These are phyloP conservation scores for Nadsonia commutata DNA, from an alignment of 1,139 yeast genomes.

Conservation along the genomic window DNA sequence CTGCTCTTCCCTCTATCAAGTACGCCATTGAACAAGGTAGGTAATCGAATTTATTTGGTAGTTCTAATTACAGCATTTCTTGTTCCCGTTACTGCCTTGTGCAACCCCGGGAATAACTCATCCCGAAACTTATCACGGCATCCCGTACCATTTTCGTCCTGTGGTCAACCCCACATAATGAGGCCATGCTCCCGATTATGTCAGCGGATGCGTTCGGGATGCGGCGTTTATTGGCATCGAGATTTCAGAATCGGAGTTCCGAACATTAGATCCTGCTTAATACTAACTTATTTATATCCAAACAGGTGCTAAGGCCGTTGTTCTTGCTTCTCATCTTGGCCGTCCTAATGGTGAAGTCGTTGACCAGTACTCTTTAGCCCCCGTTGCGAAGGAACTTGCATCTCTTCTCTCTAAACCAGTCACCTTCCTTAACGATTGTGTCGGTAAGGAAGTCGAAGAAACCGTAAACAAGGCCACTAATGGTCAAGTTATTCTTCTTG, in stretches of 20 bases:
- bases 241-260: no score
- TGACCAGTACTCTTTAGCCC: constrained; percentile 77
- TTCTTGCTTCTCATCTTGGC: constrained; percentile 92
- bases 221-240: no score
- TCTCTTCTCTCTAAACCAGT: constrained; percentile 57
- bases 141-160: no score
- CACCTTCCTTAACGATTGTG: constrained; percentile 71
- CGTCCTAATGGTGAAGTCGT: constrained; percentile 88
- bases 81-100: no score
- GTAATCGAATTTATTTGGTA: constrained; percentile 2
- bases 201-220: no score
- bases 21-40: constrained; percentile 62
- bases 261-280: no score
- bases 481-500: constrained; percentile 71
- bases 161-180: no score
- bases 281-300: background rate
- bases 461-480: constrained; percentile 53
- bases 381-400: constrained; percentile 77
- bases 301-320: constrained; percentile 64
- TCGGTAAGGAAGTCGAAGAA: constrained; percentile 71
- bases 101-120: no score
- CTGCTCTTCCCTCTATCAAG: constrained; percentile 92
- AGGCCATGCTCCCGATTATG: no score
- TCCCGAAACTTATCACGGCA: no score
- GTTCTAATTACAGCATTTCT: no score